Percentiles rank a stretch among this genome's conserved stretches.
Evolutionary conservation across 2,329 filamentous ascomycete species (phyloP).

Genomic region (Boeremia exigua): DNA sequence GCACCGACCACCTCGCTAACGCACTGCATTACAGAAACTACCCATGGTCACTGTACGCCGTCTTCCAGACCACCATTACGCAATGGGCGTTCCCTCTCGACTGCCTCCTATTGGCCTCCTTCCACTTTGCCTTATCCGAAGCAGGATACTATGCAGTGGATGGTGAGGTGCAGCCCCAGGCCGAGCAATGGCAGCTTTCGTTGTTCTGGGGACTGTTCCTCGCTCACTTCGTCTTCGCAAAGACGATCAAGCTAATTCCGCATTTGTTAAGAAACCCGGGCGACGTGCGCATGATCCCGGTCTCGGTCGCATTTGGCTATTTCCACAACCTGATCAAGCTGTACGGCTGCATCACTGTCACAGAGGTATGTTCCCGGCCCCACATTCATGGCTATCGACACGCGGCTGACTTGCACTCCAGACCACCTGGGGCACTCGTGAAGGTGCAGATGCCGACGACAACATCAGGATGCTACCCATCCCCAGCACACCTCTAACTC

Average conservation of each 20-base stretch:
- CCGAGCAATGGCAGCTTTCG: conserved; percentile 31
- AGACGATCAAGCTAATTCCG: conserved; percentile 87
- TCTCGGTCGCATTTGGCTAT: conserved; percentile 91
- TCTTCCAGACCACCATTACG: conserved; percentile 90
- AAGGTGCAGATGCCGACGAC: conserved; percentile 81
- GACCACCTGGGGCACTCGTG: conserved; percentile 96
- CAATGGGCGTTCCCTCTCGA: conserved; percentile 85
- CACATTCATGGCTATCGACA: conserved; percentile 30
- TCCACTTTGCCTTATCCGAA: conserved; percentile 41
- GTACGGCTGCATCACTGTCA: conserved; percentile 77
- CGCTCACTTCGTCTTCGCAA: conserved; percentile 72
- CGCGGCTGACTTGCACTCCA: conserved; percentile 49
- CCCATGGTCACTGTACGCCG: conserved; percentile 90
- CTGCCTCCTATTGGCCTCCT: conserved; percentile 51
- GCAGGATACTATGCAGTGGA: conserved; percentile 37
- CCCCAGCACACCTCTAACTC: conserved; percentile 41
- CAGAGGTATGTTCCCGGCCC: conserved; percentile 44
- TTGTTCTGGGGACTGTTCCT: conserved; percentile 43
- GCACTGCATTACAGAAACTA: conserved; percentile 69
- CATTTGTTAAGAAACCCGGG: conserved; percentile 84
- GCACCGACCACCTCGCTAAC: conserved; percentile 35
- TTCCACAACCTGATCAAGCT: conserved; percentile 93
- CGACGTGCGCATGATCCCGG: conserved; percentile 78
- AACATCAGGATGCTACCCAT: conserved; percentile 50
- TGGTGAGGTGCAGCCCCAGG: conserved; percentile 20